phyloP scores from a whole-genome alignment of 1,139 yeast genomes.

The Suzukiozyma palmioleophila region DNA sequence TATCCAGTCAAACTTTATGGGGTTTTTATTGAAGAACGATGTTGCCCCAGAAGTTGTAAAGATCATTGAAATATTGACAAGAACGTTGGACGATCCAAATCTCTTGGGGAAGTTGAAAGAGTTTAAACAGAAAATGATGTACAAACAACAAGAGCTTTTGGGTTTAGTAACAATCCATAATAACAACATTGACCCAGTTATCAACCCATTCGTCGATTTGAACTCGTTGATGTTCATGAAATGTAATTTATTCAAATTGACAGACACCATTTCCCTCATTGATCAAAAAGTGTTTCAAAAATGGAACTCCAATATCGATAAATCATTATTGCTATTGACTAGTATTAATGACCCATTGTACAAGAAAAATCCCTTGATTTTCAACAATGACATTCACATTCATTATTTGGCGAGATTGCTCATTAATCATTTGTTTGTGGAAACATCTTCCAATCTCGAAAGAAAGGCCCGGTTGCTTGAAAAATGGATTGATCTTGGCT shows the following conservation, averaged over 20 bases:
- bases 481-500: constrained; percentile 87
- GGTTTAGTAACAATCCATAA: constrained; percentile 19
- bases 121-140: constrained; percentile 32
- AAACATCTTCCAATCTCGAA: constrained; percentile 25
- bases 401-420: constrained; percentile 76
- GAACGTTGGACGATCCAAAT: constrained; percentile 7
- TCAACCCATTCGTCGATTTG: constrained; percentile 30
- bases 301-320: constrained; percentile 73
- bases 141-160: constrained; percentile 33
- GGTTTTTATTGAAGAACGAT: constrained; percentile 37
- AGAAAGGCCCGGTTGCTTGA: constrained; percentile 64
- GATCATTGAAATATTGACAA: constrained; percentile 26
- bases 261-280: constrained; percentile 52
- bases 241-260: constrained; percentile 45
- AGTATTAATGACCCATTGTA: constrained; percentile 33
- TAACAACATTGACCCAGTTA: constrained; percentile 6
- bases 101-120: constrained; percentile 8
- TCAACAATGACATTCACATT: constrained; percentile 61
- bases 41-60: constrained; percentile 37
- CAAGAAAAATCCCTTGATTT: constrained; percentile 49
- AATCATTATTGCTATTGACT: constrained; percentile 34
- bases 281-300: constrained; percentile 50
- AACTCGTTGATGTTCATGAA: constrained; percentile 35
- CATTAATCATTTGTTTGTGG: constrained; percentile 65
- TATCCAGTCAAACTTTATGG: constrained; percentile 32